phyloP scores from a whole-genome alignment of 2,329 filamentous ascomycete species.

The Chaetomium sp. region DNA sequence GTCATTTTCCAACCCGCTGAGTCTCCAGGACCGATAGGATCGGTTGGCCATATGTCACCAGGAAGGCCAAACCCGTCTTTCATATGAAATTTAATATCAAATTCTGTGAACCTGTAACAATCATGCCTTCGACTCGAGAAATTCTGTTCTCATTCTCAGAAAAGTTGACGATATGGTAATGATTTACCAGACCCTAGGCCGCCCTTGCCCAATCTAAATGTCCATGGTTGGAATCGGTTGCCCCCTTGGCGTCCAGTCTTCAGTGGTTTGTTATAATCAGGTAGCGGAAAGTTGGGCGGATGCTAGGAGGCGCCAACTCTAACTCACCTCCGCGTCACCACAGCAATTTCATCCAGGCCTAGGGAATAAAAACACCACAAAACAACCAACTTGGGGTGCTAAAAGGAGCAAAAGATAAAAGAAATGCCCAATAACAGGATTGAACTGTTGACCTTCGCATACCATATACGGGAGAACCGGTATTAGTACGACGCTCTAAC shows the following conservation, averaged over 20 bases:
- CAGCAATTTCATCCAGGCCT: no score
- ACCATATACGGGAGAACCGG: slow-evolving; percentile 10
- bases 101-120: not conserved
- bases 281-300: no score
- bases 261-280: no score
- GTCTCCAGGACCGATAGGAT: not conserved
- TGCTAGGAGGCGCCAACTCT: no score
- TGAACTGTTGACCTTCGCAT: slow-evolving; percentile 19
- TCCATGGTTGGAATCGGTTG: no score
- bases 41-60: not conserved
- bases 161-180: no score
- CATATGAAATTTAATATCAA: not conserved
- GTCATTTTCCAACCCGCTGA: not conserved
- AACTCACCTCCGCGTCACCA: no score
- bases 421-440: slow-evolving; percentile 17
- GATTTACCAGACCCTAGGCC: no score
- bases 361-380: no score
- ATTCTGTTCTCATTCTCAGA: no score
- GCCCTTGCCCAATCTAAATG: no score
- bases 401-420: not conserved
- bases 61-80: slow-evolving; percentile 1
- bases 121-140: not conserved
- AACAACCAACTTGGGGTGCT: not conserved
- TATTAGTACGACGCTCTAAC: slow-evolving; percentile 19
- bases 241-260: no score